Base-by-base conservation (phyloP, 139 green algal genomes). In the Chlorella sorokiniana region DNA sequence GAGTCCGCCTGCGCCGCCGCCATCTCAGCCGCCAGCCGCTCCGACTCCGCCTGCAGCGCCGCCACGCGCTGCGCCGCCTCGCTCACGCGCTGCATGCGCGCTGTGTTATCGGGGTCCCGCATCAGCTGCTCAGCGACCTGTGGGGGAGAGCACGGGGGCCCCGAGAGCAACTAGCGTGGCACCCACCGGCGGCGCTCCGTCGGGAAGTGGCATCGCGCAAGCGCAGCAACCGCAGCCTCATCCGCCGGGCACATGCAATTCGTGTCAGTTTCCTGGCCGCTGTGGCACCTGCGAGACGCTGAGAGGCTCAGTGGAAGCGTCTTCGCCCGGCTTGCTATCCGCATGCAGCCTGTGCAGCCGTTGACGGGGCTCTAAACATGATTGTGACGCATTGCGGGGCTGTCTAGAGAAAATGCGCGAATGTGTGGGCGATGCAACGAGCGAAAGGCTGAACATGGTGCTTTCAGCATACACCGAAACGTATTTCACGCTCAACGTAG, bases 1-100 rank as follows among this genome's bases (percentile, higher is more conserved):
- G 38, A 10, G 11, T 40, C 48, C 9, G 56, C 78, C 45, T 62
- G 25, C 14, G 69, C 83, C 29, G 63, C 64, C 0, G 72, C 62
- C 56, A 87, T 77, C 35, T 35, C 67, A 7, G 54, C 52, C 3
- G 29, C 48, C 4, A 81, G 10, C n/a, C 87, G 69, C 48, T 84
- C 68, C 61, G 83, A 73, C 69, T 87, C 83, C 11, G 75, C 80
- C 65, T 88, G 86, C 61, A 90, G 85, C 40, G 81, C 76, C 40
- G 92, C 90, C 35, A 94, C 88, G 56, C 90, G 83, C 61, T 84
- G 76, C 16, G 89, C 90, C 14, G 90, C 90, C 22, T 87, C 90
- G 22, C 80, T 88, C n/a, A 89, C 83, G 23, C 54, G 52, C 27
- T 51, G 37, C 73, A 79, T 14, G 33, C 37, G 52, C 4, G 37